These are phyloP conservation scores for Samsoniella hepiali DNA, from an alignment of 2,329 filamentous ascomycete species.

Conservation along the genomic window DNA sequence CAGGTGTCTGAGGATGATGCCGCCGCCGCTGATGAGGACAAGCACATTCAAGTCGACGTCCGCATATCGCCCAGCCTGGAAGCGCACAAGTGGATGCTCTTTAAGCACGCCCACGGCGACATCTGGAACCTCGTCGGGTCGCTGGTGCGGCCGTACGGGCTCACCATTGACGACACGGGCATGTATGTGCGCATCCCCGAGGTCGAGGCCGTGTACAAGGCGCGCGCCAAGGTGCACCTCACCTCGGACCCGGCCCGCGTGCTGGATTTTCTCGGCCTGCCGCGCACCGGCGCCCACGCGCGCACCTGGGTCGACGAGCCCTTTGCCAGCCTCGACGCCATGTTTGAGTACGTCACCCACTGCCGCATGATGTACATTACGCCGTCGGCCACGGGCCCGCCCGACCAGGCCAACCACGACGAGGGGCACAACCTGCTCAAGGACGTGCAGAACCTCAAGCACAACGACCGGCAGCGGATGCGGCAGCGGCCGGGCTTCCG, in stretches of 20 bases:
- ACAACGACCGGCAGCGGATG: slow-evolving; percentile 57
- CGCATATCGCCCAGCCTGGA: slow-evolving; percentile 45
- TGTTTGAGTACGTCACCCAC: slow-evolving; percentile 60
- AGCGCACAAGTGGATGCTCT: slow-evolving; percentile 59
- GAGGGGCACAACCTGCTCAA: slow-evolving; percentile 21
- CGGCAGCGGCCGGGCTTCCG: slow-evolving; percentile 54
- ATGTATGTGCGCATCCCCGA: slow-evolving; percentile 65
- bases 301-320: slow-evolving; percentile 44
- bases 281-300: slow-evolving; percentile 29
- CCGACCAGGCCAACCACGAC: slow-evolving; percentile 9
- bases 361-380: slow-evolving; percentile 57
- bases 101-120: slow-evolving; percentile 71
- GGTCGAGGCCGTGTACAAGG: slow-evolving; percentile 58
- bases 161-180: slow-evolving; percentile 62
- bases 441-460: slow-evolving; percentile 39
- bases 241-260: slow-evolving; percentile 53
- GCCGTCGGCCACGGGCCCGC: slow-evolving; percentile 23
- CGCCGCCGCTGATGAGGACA: neutral
- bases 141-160: slow-evolving; percentile 60
- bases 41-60: slow-evolving; percentile 69
- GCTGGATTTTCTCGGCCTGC: slow-evolving; percentile 62
- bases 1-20: neutral
- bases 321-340: slow-evolving; percentile 51
- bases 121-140: slow-evolving; percentile 62
- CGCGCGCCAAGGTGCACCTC: slow-evolving; percentile 57